Evolutionary conservation across 2,329 filamentous ascomycete genomes (phyloP).

Genomic region (Alternaria novae-zelandiae): DNA sequence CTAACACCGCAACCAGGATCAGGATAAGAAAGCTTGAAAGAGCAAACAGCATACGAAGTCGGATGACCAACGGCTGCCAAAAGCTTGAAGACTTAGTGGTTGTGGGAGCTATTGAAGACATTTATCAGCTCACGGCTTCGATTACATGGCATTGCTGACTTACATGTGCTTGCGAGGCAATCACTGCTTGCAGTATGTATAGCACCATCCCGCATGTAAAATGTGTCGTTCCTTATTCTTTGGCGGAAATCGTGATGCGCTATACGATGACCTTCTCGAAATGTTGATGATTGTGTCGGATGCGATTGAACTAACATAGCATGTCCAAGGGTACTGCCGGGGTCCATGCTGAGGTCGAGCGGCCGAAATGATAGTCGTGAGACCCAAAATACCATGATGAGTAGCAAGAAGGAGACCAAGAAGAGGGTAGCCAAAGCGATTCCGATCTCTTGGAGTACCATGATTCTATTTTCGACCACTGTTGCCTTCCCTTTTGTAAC

Average conservation of each 20-base stretch:
- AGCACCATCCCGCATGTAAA: constrained; percentile 7
- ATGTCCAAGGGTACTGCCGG: constrained; percentile 20
- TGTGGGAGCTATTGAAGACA: background rate
- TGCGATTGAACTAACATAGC: constrained; percentile 7
- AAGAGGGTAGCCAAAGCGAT: constrained; percentile 22
- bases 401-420: constrained; percentile 13
- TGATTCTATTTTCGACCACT: constrained; percentile 14
- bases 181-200: constrained; percentile 13
- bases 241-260: constrained; percentile 5
- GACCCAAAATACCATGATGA: constrained; percentile 10
- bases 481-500: constrained; percentile 4
- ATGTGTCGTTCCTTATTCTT: constrained; percentile 5
- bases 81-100: background rate
- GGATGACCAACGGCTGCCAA: background rate
- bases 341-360: constrained; percentile 24
- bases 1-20: constrained; percentile 8
- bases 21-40: constrained; percentile 7
- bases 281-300: background rate
- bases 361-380: constrained; percentile 19
- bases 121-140: background rate
- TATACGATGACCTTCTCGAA: constrained; percentile 3
- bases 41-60: constrained; percentile 6
- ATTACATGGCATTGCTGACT: background rate
- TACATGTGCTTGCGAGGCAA: background rate
- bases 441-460: constrained; percentile 22